A percentile compares a stretch with the other conserved stretches of the same genome.
These are phyloP conservation scores for Sclerotiophoma versabilis DNA, from an alignment of 2,329 filamentous ascomycete species.

Conservation along the genomic window DNA sequence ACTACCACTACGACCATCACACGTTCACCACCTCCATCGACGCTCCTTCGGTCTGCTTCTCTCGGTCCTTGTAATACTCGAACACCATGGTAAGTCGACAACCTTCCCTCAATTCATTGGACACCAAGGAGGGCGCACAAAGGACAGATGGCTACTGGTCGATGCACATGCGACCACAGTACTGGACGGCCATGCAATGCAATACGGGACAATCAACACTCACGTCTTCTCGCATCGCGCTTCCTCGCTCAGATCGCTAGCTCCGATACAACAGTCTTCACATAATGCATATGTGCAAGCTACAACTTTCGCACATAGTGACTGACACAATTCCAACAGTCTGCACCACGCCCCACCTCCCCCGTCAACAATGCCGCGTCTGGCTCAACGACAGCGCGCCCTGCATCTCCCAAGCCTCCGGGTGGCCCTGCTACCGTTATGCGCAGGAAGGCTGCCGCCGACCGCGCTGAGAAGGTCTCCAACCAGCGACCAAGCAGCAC, in stretches of 20 bases:
- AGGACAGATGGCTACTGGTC: slow-evolving; percentile 12
- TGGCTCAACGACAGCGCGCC: slow-evolving; percentile 75
- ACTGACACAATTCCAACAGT: slow-evolving; percentile 30
- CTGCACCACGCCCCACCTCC: slow-evolving; percentile 48
- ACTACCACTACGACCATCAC: slow-evolving; percentile 10
- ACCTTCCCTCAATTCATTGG: slow-evolving; percentile 2
- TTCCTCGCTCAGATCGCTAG: neutral
- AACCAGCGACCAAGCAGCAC: slow-evolving; percentile 94
- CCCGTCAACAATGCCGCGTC: slow-evolving; percentile 55
- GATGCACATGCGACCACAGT: slow-evolving; percentile 2
- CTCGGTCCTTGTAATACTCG: slow-evolving; percentile 2
- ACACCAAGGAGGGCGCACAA: neutral
- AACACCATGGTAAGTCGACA: slow-evolving; percentile 14
- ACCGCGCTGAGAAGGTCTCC: slow-evolving; percentile 96
- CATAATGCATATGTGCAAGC: neutral
- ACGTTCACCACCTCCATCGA: slow-evolving; percentile 9
- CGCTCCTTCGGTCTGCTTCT: slow-evolving; percentile 12
- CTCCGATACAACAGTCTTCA: neutral
- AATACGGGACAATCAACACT: neutral
- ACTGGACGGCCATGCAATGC: neutral
- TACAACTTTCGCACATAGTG: neutral
- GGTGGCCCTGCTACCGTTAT: slow-evolving; percentile 96
- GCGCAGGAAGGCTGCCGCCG: slow-evolving; percentile 91
- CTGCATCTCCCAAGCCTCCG: slow-evolving; percentile 85
- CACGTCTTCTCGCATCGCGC: neutral